Base-by-base conservation (phyloP, 345 rosid genomes). In the Corymbia maculata region DNA sequence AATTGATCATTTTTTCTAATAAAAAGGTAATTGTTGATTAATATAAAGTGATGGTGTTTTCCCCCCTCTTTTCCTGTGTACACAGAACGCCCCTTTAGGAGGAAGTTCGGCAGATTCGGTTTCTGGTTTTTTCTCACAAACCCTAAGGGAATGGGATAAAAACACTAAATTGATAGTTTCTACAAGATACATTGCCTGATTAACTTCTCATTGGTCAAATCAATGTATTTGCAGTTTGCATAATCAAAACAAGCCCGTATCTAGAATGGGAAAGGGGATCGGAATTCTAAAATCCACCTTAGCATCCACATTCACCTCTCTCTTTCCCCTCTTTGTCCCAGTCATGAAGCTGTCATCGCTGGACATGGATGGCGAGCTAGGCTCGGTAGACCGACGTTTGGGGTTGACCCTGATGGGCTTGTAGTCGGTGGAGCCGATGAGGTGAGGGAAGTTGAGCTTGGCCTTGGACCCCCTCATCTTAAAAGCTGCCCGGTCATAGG, bases 391-490 rank as follows among this genome's bases (percentile, higher is more conserved):
- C 2, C 91, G 90, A 85, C 90, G 87, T 88, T 89, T 93, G 4
- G 88, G 87, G 13, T 92, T 90, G 32, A 93, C 90, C 90, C 92
- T 85, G 14, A 91, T 89, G 17, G 93, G 93, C 49, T 92, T 88
- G 5, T 92, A 89, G 85, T 91, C 86, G 0, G 88, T 89, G 14
- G 89, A 91, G 22, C 92, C 90, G 14, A 93, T 89, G 85, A 91
- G 89, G 85, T 88, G 87, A 12, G 93, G 94, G 50, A 93, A 93
- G 87, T 93, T 93, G 86, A 92, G 87, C 88, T 92, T 87, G 44
- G 94, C 94, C 86, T 89, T 89, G n/a, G 93, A 89, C 42, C 93
- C 94, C 2, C 93, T 90, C 91, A 92, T 93, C 87, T 89, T 86
- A 57, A 89, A 93, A 21, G 94, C 94, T 21, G 93, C 93, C 22